Base-by-base conservation (phyloP, 2,329 filamentous ascomycete genomes). In the Apiospora phragmitis region DNA sequence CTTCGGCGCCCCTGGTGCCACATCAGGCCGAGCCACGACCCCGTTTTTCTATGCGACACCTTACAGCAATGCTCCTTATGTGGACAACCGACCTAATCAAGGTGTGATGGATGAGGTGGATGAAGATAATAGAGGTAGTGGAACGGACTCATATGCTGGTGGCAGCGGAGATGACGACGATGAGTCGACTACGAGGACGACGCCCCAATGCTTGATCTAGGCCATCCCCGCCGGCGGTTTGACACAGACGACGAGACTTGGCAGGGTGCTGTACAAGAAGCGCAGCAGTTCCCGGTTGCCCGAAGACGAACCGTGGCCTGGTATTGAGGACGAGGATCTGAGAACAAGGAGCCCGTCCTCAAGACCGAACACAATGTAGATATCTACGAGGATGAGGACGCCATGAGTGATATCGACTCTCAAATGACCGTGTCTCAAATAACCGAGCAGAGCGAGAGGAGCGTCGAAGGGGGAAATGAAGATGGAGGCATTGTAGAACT, bases 11-110 rank as follows among this genome's bases (percentile, higher is more conserved):
- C 80, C 85, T 42, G 80, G 79, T 18, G 43, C 59, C 14, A 66
- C 55, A 1, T 51, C 47, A n/a, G 70, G 68, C 32, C 66, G 71
- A 16, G 69, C 70, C 45, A 84, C 83, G 16, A 89, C 87, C 0
- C 92, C 91, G 0, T 90, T 90, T 73, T 90, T 90, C 74, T 94
- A 94, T 76, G 91, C 92, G 3, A 95, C 93, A 0, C 93, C 93
- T 0, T 86, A 91, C 77, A 94, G 92, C 76, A 91, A 90, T 72
- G 88, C 85, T 4, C 85, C 88, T 0, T 79, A 81, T 11, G 79
- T 83, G 16, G 85, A 87, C 69, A 73, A 81, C 24, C 81, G 82
- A 9, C 75, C 75, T 3, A 73, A 73, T 26, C 75, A 69, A 8
- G 77, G 78, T 16, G 77, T 78, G 66, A 74, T 77, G 1, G 72